These are phyloP conservation scores for Trichocladium uniseriatum DNA, from an alignment of 495 filamentous ascomycete species.

Conservation along the genomic window DNA sequence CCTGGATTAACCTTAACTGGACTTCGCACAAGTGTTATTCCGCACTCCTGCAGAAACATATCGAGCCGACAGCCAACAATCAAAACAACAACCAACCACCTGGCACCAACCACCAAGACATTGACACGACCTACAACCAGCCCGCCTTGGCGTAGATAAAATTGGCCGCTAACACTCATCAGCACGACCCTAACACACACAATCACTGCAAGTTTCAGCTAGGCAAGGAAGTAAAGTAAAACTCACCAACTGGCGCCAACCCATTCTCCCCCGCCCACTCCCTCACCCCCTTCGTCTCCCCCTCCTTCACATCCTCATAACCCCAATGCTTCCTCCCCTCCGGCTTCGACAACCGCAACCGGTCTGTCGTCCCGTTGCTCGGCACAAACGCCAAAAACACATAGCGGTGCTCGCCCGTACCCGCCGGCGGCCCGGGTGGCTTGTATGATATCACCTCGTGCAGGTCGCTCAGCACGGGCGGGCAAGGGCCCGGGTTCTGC, in stretches of 20 bases:
- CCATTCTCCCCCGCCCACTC: slow-evolving; percentile 56
- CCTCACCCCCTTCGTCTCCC: slow-evolving; percentile 43
- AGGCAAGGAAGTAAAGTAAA: neutral
- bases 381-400: slow-evolving; percentile 51
- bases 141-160: too few relatives aligned
- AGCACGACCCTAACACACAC: slow-evolving; percentile 2
- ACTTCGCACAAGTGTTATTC: too few relatives aligned
- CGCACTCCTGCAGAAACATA: too few relatives aligned
- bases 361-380: slow-evolving; percentile 30
- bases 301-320: slow-evolving; percentile 30
- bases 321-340: slow-evolving; percentile 56
- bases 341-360: slow-evolving; percentile 43
- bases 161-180: slow-evolving; percentile 43
- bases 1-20: too few relatives aligned
- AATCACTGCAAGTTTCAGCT: too few relatives aligned
- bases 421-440: slow-evolving; percentile 52
- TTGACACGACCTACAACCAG: too few relatives aligned
- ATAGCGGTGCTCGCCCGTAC: slow-evolving; percentile 61
- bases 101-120: too few relatives aligned
- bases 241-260: slow-evolving; percentile 51
- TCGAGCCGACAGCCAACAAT: too few relatives aligned
- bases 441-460: slow-evolving; percentile 48
- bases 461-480: slow-evolving; percentile 11
- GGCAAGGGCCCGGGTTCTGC: neutral
- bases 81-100: too few relatives aligned